phyloP scores from a whole-genome alignment of 1,284 basidiomycete genomes.

The Gomphus sp. region DNA sequence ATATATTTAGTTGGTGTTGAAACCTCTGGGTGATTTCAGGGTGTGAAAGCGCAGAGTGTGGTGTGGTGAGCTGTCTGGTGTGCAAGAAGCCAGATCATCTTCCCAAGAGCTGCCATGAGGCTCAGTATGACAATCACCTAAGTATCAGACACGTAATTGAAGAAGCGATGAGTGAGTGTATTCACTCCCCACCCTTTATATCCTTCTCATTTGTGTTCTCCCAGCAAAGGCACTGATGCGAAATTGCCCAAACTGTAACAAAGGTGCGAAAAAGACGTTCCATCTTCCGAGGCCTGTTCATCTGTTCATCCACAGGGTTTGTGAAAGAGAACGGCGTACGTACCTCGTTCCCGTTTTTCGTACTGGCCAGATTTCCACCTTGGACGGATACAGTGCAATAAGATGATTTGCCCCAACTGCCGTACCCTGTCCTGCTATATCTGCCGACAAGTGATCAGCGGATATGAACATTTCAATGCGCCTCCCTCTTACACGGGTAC shows the following conservation, averaged over 20 bases:
- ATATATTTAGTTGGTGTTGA: neutral
- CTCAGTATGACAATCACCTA: conserved; percentile 61
- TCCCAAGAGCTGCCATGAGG: conserved; percentile 80
- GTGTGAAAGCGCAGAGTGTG: conserved; percentile 68
- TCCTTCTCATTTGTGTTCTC: neutral
- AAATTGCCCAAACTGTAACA: conserved; percentile 73
- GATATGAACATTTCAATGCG: conserved; percentile 73
- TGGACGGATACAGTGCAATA: conserved; percentile 55
- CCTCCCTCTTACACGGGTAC: neutral
- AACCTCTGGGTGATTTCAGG: conserved; percentile 13
- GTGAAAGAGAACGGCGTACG: conserved; percentile 65
- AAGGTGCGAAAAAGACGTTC: conserved; percentile 34
- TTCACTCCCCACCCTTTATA: neutral
- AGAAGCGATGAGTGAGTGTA: conserved; percentile 75
- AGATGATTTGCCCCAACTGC: conserved; percentile 70
- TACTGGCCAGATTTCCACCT: neutral
- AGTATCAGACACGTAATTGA: conserved; percentile 71
- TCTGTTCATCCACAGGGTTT: conserved; percentile 42
- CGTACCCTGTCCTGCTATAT: conserved; percentile 66
- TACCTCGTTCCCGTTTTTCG: conserved; percentile 9
- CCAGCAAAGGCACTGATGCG: conserved; percentile 73
- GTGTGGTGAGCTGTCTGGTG: conserved; percentile 61
- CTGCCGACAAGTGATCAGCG: conserved; percentile 58
- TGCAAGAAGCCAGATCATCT: conserved; percentile 77
- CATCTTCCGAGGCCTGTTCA: neutral